Percentiles rank a stretch among this genome's conserved stretches.
These are phyloP conservation scores for Pyrenophora graminea DNA, from an alignment of 2,329 filamentous ascomycete species.

Conservation along the genomic window DNA sequence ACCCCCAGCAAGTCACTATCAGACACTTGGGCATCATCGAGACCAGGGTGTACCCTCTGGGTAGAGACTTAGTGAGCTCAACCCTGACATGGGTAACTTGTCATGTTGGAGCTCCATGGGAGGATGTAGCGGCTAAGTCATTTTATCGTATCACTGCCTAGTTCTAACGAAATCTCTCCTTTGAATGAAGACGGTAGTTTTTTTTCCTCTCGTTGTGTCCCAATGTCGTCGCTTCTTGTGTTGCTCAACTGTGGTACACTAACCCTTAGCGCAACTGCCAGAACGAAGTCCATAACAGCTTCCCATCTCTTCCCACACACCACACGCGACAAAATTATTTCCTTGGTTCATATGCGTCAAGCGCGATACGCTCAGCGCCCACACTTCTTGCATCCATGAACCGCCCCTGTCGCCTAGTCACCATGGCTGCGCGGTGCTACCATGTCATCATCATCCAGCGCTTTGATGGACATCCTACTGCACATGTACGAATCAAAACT, in stretches of 20 bases:
- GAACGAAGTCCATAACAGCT: not conserved
- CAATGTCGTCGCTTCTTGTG: slow-evolving; percentile 1
- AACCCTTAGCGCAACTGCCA: slow-evolving; percentile 1
- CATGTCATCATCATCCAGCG: not conserved
- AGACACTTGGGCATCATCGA: slow-evolving; percentile 2
- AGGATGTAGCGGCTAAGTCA: not conserved
- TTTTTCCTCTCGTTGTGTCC: not conserved
- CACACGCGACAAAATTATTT: not conserved
- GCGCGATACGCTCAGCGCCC: not conserved
- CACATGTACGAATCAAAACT: not conserved
- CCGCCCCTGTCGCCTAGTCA: not conserved
- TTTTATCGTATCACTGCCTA: not conserved
- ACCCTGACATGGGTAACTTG: not conserved
- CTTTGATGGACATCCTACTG: not conserved
- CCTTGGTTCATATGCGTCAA: not conserved
- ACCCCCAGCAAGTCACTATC: slow-evolving; percentile 33
- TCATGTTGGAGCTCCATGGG: not conserved
- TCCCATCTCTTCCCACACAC: not conserved
- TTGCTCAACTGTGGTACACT: slow-evolving; percentile 5
- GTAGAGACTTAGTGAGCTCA: not conserved
- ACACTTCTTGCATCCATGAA: not conserved
- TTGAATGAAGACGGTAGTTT: not conserved
- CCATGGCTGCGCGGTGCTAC: not conserved
- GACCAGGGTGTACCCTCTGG: slow-evolving; percentile 6
- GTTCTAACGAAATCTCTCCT: not conserved